phyloP scores from a whole-genome alignment of 1,284 basidiomycete species.

The Cutaneotrichosporon sp. region DNA sequence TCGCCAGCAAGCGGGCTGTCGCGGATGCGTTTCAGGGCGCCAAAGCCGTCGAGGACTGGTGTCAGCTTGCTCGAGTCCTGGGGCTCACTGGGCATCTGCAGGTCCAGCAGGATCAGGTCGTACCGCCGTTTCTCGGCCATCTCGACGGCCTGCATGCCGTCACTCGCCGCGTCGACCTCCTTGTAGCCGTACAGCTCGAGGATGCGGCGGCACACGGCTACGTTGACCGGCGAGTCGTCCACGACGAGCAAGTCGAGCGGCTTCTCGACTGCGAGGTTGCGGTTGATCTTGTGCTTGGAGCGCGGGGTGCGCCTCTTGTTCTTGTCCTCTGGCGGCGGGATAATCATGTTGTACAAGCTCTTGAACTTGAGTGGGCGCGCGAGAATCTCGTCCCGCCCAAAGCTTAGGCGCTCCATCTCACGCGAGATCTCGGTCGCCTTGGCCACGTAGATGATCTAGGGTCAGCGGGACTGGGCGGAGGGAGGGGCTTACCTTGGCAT shows the following conservation, averaged over 20 bases:
- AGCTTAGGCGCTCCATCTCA: conserved; percentile 20
- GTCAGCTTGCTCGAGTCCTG: too few species aligned
- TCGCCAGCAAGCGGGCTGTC: conserved; percentile 36
- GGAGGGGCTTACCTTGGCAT: too few species aligned
- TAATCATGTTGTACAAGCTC: conserved; percentile 36
- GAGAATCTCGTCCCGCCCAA: conserved; percentile 37
- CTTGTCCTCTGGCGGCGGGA: conserved; percentile 6
- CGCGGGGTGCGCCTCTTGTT: conserved; percentile 12
- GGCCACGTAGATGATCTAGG: conserved; percentile 41
- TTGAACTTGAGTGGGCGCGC: conserved; percentile 46
- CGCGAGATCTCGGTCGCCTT: conserved; percentile 37
- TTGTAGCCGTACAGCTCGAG: conserved; percentile 49
- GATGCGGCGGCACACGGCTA: conserved; percentile 43
- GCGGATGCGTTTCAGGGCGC: conserved; percentile 33
- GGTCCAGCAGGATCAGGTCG: conserved; percentile 49
- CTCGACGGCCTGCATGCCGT: conserved; percentile 46
- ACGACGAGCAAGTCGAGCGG: conserved; percentile 49
- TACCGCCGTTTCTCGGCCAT: conserved; percentile 37
- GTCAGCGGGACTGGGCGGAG: too few species aligned
- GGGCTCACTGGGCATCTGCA: conserved; percentile 45
- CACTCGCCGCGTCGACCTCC: conserved; percentile 34
- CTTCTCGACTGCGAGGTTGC: conserved; percentile 18
- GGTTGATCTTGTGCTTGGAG: conserved; percentile 18
- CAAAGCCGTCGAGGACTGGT: conserved; percentile 42
- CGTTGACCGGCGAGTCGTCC: conserved; percentile 50